These are phyloP conservation scores for Suhomyces taliae DNA, from an alignment of 1,139 yeast genomes.

Conservation along the genomic window DNA sequence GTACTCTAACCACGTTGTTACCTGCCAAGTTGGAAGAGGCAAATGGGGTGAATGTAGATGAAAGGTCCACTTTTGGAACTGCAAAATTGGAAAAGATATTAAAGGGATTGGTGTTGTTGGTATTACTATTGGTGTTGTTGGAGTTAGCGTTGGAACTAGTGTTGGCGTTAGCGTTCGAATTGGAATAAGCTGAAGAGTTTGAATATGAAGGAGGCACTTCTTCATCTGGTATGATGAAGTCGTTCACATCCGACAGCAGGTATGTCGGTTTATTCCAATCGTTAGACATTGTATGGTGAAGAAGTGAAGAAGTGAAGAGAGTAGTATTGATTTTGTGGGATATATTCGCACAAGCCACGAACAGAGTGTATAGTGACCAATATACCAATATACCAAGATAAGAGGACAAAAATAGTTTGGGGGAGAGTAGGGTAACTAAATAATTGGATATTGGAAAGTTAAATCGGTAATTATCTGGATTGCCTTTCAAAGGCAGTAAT, in stretches of 20 bases:
- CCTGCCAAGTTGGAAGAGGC: conserved; percentile 30
- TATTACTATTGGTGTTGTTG: background rate
- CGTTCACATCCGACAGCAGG: conserved; percentile 15
- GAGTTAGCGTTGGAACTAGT: background rate
- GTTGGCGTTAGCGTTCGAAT: background rate
- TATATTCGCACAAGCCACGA: background rate
- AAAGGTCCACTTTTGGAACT: conserved; percentile 45
- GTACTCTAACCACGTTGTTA: conserved; percentile 61
- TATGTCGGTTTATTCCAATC: conserved; percentile 13
- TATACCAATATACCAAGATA: background rate
- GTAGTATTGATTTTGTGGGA: background rate
- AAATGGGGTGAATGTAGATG: conserved; percentile 42
- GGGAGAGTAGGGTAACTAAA: no score
- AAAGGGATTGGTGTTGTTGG: background rate
- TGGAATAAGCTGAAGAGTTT: background rate
- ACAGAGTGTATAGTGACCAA: background rate
- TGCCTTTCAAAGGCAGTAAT: no score
- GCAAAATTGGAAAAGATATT: conserved; percentile 11
- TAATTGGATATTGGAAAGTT: no score
- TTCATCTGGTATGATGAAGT: conserved; percentile 25
- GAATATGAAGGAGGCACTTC: conserved; percentile 12
- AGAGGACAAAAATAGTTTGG: no score
- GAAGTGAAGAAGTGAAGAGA: background rate
- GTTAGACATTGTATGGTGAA: conserved; percentile 7
- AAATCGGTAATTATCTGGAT: no score